Evolutionary conservation across 164 flowering plant species (phyloP).

Genomic region (Liriodendron chinense): DNA sequence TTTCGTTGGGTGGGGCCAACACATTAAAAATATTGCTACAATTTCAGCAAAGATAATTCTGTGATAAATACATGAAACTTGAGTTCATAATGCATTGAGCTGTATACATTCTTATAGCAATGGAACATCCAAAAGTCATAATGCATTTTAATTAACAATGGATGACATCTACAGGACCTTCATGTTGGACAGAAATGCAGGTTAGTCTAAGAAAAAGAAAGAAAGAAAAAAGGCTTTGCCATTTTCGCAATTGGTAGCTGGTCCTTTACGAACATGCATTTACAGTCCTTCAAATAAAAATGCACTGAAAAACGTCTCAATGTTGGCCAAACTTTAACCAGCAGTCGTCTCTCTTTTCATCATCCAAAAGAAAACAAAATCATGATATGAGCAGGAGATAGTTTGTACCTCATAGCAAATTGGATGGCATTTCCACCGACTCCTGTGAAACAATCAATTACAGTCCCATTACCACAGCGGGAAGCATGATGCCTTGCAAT

Average conservation of each 20-base stretch:
- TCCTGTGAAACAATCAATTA: constrained; percentile 85
- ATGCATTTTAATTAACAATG: background rate
- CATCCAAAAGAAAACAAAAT: background rate
- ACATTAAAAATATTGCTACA: background rate
- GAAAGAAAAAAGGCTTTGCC: no score
- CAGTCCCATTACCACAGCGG: constrained; percentile 61
- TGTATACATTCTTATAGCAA: background rate
- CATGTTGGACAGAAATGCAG: no score
- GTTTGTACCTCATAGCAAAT: constrained; percentile 63
- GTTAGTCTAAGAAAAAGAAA: no score
- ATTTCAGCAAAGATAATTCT: background rate
- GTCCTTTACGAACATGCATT: no score
- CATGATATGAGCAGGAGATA: background rate
- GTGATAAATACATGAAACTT: background rate
- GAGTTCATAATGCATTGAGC: background rate
- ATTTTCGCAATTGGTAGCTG: no score
- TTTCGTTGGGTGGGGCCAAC: no score
- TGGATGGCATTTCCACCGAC: constrained; percentile 98
- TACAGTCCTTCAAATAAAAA: no score
- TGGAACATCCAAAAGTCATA: background rate
- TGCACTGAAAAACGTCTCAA: no score
- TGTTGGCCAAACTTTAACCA: no score
- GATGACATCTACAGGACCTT: background rate
- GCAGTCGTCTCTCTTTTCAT: no score
- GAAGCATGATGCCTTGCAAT: constrained; percentile 81